Evolutionary conservation across 768 basidiomycete species (phyloP).

Genomic region (Mycena latifolia): DNA sequence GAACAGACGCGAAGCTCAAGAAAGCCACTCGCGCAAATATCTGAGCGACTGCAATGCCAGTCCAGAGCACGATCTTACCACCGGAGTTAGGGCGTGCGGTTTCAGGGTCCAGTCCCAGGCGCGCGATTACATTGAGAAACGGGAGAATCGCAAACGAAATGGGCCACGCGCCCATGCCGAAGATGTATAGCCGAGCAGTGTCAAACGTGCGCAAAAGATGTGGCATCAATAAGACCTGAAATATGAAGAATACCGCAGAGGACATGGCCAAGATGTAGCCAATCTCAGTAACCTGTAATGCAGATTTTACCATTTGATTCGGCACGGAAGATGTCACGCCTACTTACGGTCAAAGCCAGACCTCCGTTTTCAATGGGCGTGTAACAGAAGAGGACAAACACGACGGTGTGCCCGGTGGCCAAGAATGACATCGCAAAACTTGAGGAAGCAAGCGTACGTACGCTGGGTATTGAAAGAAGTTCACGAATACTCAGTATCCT

Average conservation of each 20-base stretch:
- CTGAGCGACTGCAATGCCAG: not conserved
- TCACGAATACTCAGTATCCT: slow-evolving; percentile 43
- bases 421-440: slow-evolving; percentile 64
- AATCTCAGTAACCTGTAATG: not conserved
- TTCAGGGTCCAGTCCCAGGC: slow-evolving; percentile 62
- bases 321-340: not conserved
- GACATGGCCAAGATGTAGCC: slow-evolving; percentile 66
- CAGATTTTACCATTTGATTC: slow-evolving; percentile 40
- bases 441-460: slow-evolving; percentile 63
- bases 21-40: slow-evolving; percentile 51
- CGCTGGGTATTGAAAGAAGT: slow-evolving; percentile 63
- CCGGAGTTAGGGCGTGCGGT: slow-evolving; percentile 23
- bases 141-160: slow-evolving; percentile 62
- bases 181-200: slow-evolving; percentile 63
- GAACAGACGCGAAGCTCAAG: slow-evolving; percentile 61
- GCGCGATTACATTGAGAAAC: slow-evolving; percentile 61
- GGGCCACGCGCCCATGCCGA: slow-evolving; percentile 68
- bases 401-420: slow-evolving; percentile 71
- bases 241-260: slow-evolving; percentile 57
- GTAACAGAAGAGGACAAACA: slow-evolving; percentile 76
- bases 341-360: slow-evolving; percentile 44
- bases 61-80: not conserved
- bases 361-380: slow-evolving; percentile 67
- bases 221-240: slow-evolving; percentile 69
- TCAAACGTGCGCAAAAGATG: slow-evolving; percentile 62